Conservation (phyloP, 2,329 filamentous ascomycete genomes). For the Alternaria ventricosa region DNA sequence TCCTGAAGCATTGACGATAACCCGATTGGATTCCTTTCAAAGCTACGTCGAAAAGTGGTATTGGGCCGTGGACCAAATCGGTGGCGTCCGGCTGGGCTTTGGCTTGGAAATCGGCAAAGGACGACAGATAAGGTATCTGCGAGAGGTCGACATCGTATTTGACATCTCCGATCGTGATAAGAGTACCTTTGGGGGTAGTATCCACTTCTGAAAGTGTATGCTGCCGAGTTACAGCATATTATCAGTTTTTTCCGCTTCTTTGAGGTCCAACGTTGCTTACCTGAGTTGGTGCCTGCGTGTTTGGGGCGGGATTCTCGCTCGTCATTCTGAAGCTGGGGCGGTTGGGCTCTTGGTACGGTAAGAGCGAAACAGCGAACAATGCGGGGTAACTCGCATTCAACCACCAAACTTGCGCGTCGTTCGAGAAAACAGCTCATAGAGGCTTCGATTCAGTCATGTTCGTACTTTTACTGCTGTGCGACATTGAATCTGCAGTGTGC, state of each 20-base stretch:
- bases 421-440: background rate
- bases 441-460: background rate
- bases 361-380: background rate
- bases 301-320: background rate
- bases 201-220: background rate
- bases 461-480: background rate
- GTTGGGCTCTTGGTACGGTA: background rate
- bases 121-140: constrained; percentile 34
- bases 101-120: background rate
- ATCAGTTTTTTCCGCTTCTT: background rate
- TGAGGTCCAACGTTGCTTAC: background rate
- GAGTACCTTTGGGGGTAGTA: background rate
- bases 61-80: constrained; percentile 24
- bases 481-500: background rate
- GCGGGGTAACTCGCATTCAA: background rate
- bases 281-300: background rate
- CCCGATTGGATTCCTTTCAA: constrained; percentile 37
- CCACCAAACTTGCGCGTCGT: background rate
- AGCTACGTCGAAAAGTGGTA: constrained; percentile 28
- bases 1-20: constrained; percentile 36
- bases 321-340: background rate
- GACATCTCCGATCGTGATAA: constrained; percentile 13
- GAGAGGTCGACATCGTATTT: constrained; percentile 9
- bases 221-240: background rate
- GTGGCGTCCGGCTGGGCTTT: constrained; percentile 1